phyloP scores from a whole-genome alignment of 75 land plant genomes.

The Chamaecyparis obtusa region DNA sequence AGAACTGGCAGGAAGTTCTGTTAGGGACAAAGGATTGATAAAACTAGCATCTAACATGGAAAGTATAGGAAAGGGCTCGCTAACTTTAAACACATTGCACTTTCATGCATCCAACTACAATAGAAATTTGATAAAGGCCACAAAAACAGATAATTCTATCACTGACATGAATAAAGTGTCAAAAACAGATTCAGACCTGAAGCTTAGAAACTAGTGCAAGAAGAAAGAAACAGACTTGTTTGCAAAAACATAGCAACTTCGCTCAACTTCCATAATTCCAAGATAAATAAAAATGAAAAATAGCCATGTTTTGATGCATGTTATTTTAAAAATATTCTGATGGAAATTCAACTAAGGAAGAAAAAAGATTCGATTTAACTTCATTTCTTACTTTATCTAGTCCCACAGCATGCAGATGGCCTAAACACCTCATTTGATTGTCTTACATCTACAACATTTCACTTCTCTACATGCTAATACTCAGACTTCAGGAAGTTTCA shows the following conservation, averaged over 20 bases:
- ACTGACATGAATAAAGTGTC: neutral
- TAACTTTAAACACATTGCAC: neutral
- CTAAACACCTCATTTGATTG: neutral
- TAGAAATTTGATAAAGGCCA: neutral
- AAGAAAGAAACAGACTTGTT: neutral
- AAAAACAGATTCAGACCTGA: neutral
- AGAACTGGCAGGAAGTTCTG: neutral
- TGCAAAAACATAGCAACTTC: too few relatives aligned
- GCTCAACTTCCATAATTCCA: neutral
- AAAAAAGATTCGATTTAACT: too few relatives aligned
- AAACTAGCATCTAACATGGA: neutral
- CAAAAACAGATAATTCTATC: neutral
- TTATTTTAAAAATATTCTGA: too few relatives aligned
- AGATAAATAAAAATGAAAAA: too few relatives aligned
- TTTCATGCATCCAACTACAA: neutral
- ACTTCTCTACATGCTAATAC: neutral
- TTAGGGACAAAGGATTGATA: neutral
- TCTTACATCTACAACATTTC: neutral
- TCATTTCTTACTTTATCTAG: neutral
- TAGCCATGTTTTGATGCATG: neutral
- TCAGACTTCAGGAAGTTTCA: neutral
- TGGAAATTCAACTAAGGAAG: too few relatives aligned
- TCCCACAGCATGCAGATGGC: neutral
- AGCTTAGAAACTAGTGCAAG: neutral
- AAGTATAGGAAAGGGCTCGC: neutral